Conservation (phyloP, 805 yeast species). For the Candida maesae region DNA sequence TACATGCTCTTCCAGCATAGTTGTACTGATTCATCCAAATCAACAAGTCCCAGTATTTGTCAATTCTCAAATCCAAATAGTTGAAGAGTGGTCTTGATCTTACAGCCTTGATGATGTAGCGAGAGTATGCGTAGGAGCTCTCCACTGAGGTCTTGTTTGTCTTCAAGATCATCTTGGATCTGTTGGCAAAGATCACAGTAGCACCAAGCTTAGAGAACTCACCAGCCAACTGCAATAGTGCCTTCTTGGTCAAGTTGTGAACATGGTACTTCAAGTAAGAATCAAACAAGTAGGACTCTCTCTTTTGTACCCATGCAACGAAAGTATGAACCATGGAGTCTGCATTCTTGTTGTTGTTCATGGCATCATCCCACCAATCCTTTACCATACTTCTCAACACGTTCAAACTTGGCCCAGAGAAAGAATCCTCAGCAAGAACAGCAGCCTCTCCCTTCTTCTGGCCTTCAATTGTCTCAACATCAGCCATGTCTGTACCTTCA, state of each 20-base stretch:
- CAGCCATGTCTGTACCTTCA: slow-evolving; percentile 78
- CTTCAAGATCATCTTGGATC: slow-evolving; percentile 66
- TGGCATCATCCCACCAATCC: slow-evolving; percentile 92
- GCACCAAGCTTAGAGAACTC: slow-evolving; percentile 83
- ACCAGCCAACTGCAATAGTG: slow-evolving; percentile 72
- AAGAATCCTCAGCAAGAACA: slow-evolving; percentile 74
- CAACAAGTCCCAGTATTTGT: slow-evolving; percentile 86
- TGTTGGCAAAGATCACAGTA: slow-evolving; percentile 70
- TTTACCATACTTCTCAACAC: slow-evolving; percentile 73
- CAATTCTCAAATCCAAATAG: slow-evolving; percentile 70
- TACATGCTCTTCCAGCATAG: slow-evolving; percentile 66
- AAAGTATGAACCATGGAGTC: slow-evolving; percentile 80
- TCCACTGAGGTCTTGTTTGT: slow-evolving; percentile 78
- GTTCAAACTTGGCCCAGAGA: slow-evolving; percentile 67
- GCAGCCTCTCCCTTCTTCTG: slow-evolving; percentile 25
- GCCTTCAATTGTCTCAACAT: slow-evolving; percentile 33
- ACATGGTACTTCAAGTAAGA: slow-evolving; percentile 80
- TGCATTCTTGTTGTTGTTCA: slow-evolving; percentile 62
- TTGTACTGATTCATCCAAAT: slow-evolving; percentile 94
- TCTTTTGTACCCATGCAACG: slow-evolving; percentile 81
- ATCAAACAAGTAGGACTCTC: slow-evolving; percentile 71
- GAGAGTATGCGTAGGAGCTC: slow-evolving; percentile 87
- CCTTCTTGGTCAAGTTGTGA: slow-evolving; percentile 79
- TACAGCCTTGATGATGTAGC: slow-evolving; percentile 72
- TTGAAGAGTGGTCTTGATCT: slow-evolving; percentile 79